A percentile compares a stretch with the other conserved stretches of the same genome.
Conservation (phyloP, 352 stramenopile genomes). For the Globisporangium viniferum region DNA sequence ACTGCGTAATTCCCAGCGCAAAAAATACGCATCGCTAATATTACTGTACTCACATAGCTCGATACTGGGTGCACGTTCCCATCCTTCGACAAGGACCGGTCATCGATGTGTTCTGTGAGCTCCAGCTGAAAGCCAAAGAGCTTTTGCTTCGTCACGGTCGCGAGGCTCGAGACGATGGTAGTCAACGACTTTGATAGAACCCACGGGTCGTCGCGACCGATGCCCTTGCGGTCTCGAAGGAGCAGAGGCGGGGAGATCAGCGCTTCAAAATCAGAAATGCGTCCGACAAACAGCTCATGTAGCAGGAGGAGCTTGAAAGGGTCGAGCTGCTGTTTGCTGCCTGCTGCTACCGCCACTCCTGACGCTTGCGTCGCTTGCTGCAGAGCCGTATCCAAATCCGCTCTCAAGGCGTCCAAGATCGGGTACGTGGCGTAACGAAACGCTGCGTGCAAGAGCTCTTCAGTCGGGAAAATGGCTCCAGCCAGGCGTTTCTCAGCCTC, state of each 20-base stretch:
- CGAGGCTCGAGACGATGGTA: slow-evolving; percentile 37
- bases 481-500: slow-evolving; percentile 54
- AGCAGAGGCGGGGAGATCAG: slow-evolving; percentile 52
- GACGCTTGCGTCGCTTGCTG: slow-evolving; percentile 6
- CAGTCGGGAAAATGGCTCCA: slow-evolving; percentile 45
- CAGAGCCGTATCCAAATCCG: slow-evolving; percentile 33
- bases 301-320: slow-evolving; percentile 56
- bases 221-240: slow-evolving; percentile 62
- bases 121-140: slow-evolving; percentile 63
- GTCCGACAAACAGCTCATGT: slow-evolving; percentile 53
- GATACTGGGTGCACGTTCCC: slow-evolving; percentile 77
- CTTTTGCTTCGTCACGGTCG: slow-evolving; percentile 48
- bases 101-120: slow-evolving; percentile 35
- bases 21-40: too few species aligned
- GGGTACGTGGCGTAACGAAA: slow-evolving; percentile 52
- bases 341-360: background rate
- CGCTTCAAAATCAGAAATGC: slow-evolving; percentile 32
- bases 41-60: slow-evolving; percentile 46
- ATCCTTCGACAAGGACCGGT: slow-evolving; percentile 60
- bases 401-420: slow-evolving; percentile 57
- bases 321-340: slow-evolving; percentile 23
- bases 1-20: too few species aligned
- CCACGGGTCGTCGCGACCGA: slow-evolving; percentile 64
- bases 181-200: slow-evolving; percentile 45
- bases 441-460: slow-evolving; percentile 60